phyloP scores from a whole-genome alignment of 2,329 filamentous ascomycete genomes.

The Diaporthe sp. region DNA sequence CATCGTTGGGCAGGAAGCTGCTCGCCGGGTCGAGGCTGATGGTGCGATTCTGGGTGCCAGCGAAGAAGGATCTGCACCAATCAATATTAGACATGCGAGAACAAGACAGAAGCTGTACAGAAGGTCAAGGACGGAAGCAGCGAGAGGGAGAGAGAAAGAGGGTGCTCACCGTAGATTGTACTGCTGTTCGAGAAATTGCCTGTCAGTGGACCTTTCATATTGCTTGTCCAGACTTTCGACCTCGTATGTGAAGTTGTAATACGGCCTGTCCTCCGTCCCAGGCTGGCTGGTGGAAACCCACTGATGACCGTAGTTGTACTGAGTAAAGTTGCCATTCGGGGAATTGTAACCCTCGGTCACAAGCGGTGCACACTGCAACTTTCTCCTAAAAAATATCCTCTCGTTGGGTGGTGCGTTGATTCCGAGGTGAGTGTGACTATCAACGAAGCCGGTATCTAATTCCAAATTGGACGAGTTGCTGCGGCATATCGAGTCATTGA shows the following conservation, averaged over 20 bases:
- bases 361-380: constrained; percentile 26
- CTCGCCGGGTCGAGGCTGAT: neutral
- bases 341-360: constrained; percentile 16
- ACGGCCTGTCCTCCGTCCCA: neutral
- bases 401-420: constrained; percentile 38
- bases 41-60: neutral
- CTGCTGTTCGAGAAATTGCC: neutral
- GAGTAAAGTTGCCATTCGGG: constrained; percentile 11
- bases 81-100: neutral
- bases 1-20: neutral
- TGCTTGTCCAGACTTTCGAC: neutral
- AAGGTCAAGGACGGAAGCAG: neutral
- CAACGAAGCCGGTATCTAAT: constrained; percentile 36
- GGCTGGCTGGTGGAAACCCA: neutral
- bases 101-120: neutral
- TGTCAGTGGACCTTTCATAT: neutral
- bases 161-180: neutral
- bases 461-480: constrained; percentile 18
- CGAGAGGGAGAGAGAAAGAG: neutral
- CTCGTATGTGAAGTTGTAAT: constrained; percentile 24
- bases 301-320: constrained; percentile 27
- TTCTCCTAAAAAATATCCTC: constrained; percentile 29
- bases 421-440: constrained; percentile 37
- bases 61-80: neutral
- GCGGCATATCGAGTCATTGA: constrained; percentile 33